These are phyloP conservation scores for Aphanomyces cochlioides DNA, from an alignment of 352 stramenopile genomes.

Conservation along the genomic window DNA sequence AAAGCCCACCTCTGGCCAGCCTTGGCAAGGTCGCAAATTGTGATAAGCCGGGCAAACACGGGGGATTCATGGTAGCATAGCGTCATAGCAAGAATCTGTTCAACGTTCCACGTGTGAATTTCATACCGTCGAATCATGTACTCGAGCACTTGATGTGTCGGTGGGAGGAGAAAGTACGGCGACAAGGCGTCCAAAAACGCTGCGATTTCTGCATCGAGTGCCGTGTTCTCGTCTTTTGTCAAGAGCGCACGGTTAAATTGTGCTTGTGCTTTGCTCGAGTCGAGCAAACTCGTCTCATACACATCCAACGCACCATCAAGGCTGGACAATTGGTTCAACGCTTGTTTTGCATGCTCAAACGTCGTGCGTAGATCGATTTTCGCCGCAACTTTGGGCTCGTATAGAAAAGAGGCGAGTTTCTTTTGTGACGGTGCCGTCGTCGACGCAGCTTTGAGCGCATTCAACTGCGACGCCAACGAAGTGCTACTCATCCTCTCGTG, in stretches of 20 bases:
- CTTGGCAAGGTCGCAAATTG: constrained; percentile 82
- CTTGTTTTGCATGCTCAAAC: constrained; percentile 83
- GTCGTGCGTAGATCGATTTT: constrained; percentile 79
- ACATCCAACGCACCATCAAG: constrained; percentile 68
- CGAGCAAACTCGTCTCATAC: constrained; percentile 36
- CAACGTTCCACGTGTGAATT: constrained; percentile 82
- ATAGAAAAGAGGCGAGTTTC: constrained; percentile 80
- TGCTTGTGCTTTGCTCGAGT: constrained; percentile 46
- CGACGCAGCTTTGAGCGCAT: constrained; percentile 67
- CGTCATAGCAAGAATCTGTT: constrained; percentile 75
- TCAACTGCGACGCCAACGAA: constrained; percentile 68
- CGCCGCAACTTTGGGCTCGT: constrained; percentile 74
- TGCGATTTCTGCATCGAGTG: constrained; percentile 60
- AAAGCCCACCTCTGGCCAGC: constrained; percentile 80
- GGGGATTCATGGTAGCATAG: constrained; percentile 81
- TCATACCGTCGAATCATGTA: constrained; percentile 87
- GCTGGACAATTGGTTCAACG: constrained; percentile 71
- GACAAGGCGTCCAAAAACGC: constrained; percentile 80
- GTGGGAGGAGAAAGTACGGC: constrained; percentile 69
- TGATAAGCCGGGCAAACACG: constrained; percentile 67
- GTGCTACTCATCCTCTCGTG: constrained; percentile 21
- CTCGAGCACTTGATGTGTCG: constrained; percentile 84
- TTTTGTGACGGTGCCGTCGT: constrained; percentile 66
- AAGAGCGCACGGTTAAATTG: constrained; percentile 72
- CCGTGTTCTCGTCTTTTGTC: constrained; percentile 51